phyloP scores from a whole-genome alignment of 2,329 filamentous ascomycete species.

The Paecilomyces variotii region DNA sequence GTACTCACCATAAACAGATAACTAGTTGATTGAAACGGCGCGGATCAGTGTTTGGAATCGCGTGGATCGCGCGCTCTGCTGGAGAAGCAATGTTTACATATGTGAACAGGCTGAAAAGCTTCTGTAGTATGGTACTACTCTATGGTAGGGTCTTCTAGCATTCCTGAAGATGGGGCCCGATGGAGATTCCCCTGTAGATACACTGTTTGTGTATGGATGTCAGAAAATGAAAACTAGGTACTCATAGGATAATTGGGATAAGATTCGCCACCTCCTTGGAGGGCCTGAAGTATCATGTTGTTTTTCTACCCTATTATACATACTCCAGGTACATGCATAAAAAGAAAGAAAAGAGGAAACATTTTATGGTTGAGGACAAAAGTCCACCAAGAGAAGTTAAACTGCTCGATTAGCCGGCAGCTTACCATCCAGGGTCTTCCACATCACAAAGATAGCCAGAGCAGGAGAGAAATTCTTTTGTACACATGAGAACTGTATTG shows the following conservation, averaged over 20 bases:
- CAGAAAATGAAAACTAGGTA: too few relatives aligned
- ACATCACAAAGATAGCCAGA: neutral
- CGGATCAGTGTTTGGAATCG: too few relatives aligned
- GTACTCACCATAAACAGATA: too few relatives aligned
- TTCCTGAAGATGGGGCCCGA: neutral
- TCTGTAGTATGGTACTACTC: too few relatives aligned
- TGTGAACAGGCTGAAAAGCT: too few relatives aligned
- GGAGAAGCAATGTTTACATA: too few relatives aligned
- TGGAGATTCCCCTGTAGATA: neutral
- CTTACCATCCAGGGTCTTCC: neutral
- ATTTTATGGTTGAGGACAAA: neutral
- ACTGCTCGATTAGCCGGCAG: neutral
- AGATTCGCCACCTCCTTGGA: neutral
- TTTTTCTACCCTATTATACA: neutral
- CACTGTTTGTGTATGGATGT: neutral
- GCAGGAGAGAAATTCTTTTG: conserved; percentile 3
- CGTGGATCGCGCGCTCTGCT: too few relatives aligned
- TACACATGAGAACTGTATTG: conserved; percentile 2
- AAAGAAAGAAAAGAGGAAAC: too few relatives aligned
- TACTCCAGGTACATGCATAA: neutral
- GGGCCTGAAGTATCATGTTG: neutral
- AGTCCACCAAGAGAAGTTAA: neutral
- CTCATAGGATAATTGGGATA: too few relatives aligned
- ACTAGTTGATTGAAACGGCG: too few relatives aligned
- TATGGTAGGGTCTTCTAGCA: neutral